Evolutionary conservation across 2,329 filamentous ascomycete species (phyloP).

Genomic region (Bipolaris oryzae): DNA sequence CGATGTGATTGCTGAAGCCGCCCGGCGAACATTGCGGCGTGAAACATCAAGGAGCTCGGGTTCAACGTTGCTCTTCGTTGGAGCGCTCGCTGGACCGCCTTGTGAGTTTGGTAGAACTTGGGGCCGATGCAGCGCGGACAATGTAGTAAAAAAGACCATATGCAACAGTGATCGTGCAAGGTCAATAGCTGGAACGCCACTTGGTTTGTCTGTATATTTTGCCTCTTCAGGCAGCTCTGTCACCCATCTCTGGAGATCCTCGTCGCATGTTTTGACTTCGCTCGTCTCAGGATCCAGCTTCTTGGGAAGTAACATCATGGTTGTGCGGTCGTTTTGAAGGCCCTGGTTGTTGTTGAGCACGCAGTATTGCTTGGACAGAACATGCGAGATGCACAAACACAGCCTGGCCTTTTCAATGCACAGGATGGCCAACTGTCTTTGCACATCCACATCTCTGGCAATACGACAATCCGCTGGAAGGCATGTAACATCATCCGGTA

Average conservation of each 20-base stretch:
- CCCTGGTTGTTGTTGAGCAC: slow-evolving; percentile 84
- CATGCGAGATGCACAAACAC: slow-evolving; percentile 85
- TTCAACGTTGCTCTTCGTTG: slow-evolving; percentile 40
- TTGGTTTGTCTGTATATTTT: slow-evolving; percentile 68
- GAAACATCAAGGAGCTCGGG: slow-evolving; percentile 82
- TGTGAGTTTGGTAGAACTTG: slow-evolving; percentile 82
- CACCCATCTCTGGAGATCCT: slow-evolving; percentile 79
- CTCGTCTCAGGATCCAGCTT: slow-evolving; percentile 82
- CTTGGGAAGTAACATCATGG: slow-evolving; percentile 90
- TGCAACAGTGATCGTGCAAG: slow-evolving; percentile 86
- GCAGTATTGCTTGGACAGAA: slow-evolving; percentile 89
- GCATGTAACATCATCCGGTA: slow-evolving; percentile 70
- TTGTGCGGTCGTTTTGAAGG: slow-evolving; percentile 69
- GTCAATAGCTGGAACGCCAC: slow-evolving; percentile 62
- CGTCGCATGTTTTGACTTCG: slow-evolving; percentile 78
- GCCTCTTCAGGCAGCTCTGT: slow-evolving; percentile 73
- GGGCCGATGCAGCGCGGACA: slow-evolving; percentile 88
- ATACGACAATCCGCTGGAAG: slow-evolving; percentile 73
- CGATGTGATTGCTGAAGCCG: slow-evolving; percentile 82
- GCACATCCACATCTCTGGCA: slow-evolving; percentile 72
- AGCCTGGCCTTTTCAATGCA: slow-evolving; percentile 92
- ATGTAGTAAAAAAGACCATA: slow-evolving; percentile 91
- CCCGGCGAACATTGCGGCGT: slow-evolving; percentile 79
- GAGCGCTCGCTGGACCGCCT: slow-evolving; percentile 54
- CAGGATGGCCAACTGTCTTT: slow-evolving; percentile 80